These are phyloP conservation scores for Populus deltoides DNA, from an alignment of 345 rosid species.

Conservation along the genomic window DNA sequence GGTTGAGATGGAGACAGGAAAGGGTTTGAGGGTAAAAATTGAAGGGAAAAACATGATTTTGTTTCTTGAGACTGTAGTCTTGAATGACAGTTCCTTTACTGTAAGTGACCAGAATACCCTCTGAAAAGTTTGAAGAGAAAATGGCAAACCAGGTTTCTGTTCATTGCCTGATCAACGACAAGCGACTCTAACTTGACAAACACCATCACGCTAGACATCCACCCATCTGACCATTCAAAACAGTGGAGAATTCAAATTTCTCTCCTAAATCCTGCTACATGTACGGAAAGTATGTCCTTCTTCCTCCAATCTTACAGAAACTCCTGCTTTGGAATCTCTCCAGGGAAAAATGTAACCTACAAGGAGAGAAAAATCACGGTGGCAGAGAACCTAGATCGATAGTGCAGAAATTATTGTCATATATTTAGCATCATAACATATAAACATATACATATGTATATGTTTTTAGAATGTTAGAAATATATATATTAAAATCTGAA, in stretches of 20 bases:
- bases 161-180: neutral
- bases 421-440: too few species aligned
- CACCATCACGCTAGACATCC: neutral
- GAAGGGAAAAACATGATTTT: constrained; percentile 27
- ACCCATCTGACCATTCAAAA: neutral
- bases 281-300: neutral
- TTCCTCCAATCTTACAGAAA: neutral
- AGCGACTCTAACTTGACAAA: neutral
- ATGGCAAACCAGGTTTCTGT: neutral
- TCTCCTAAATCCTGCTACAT: neutral
- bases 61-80: constrained; percentile 18
- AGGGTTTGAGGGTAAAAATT: constrained; percentile 21
- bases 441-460: too few species aligned
- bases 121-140: neutral
- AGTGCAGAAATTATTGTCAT: too few species aligned
- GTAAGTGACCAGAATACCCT: constrained; percentile 21
- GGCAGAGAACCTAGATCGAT: too few species aligned
- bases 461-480: too few species aligned
- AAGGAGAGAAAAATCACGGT: too few species aligned
- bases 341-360: neutral
- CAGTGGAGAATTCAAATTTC: neutral
- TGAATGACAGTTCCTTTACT: constrained; percentile 28
- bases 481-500: neutral
- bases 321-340: neutral
- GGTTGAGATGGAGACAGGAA: constrained; percentile 28